Conservation (phyloP, 140 eudicot species). For the Stevia rebaudiana region DNA sequence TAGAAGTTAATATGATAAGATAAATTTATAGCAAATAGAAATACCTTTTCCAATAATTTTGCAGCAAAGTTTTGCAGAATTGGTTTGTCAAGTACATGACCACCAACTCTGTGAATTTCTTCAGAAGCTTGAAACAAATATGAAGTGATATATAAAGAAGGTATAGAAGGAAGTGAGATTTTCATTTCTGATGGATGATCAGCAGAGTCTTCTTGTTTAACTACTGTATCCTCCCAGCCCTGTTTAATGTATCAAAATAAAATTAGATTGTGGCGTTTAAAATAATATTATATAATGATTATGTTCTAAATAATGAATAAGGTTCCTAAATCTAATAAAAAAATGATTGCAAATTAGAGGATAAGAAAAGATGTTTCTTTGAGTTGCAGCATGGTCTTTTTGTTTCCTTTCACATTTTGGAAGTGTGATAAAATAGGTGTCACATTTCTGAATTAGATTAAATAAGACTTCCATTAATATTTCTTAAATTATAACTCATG, state of each 20-base stretch:
- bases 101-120: slow-evolving; percentile 86
- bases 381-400: background rate
- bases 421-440: background rate
- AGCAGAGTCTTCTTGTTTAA: slow-evolving; percentile 71
- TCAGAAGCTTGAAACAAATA: slow-evolving; percentile 80
- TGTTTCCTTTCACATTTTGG: background rate
- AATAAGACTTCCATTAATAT: background rate
- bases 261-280: background rate
- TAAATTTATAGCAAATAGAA: background rate
- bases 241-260: slow-evolving; percentile 14
- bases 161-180: slow-evolving; percentile 87
- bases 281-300: background rate
- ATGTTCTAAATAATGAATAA: background rate
- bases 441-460: background rate
- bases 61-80: slow-evolving; percentile 72
- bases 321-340: background rate
- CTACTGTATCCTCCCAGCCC: slow-evolving; percentile 96
- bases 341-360: background rate
- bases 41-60: slow-evolving; percentile 74
- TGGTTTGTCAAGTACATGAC: slow-evolving; percentile 85
- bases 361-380: background rate
- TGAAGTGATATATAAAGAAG: slow-evolving; percentile 72
- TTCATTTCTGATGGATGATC: slow-evolving; percentile 71
- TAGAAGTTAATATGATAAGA: background rate
- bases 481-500: background rate